phyloP scores from a whole-genome alignment of 2,329 filamentous ascomycete species.

The Fonsecaea monophora region DNA sequence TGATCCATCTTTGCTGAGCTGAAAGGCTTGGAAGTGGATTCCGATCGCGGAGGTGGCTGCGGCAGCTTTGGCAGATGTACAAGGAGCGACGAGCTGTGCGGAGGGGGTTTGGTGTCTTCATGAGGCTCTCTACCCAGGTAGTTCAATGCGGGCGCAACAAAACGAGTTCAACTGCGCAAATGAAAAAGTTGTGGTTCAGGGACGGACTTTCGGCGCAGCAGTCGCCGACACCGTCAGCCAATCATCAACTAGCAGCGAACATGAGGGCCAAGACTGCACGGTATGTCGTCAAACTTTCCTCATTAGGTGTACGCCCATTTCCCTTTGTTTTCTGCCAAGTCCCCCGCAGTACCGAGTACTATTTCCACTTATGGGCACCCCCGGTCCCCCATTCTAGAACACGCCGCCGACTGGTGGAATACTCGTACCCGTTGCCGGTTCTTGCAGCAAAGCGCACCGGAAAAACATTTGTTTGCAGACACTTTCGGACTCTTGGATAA shows the following conservation, averaged over 20 bases:
- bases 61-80: slow-evolving; percentile 31
- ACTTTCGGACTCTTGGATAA: too few species aligned
- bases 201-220: neutral
- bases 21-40: neutral
- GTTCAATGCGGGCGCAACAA: neutral
- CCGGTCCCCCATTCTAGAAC: too few species aligned
- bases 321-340: too few species aligned
- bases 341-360: too few species aligned
- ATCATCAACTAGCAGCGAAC: neutral
- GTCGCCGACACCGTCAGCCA: neutral
- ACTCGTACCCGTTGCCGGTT: too few species aligned
- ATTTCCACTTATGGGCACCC: too few species aligned
- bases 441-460: too few species aligned
- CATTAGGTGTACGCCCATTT: too few species aligned
- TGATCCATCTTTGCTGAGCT: slow-evolving; percentile 46
- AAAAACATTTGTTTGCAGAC: too few species aligned
- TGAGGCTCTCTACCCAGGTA: slow-evolving; percentile 5
- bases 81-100: slow-evolving; percentile 22
- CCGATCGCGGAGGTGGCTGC: slow-evolving; percentile 15
- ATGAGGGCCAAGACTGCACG: neutral
- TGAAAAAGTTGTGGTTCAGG: slow-evolving; percentile 6
- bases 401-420: too few species aligned
- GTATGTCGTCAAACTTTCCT: too few species aligned
- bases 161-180: slow-evolving; percentile 11
- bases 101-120: slow-evolving; percentile 18